A percentile compares a stretch with the other conserved stretches of the same genome.
Conservation (phyloP, 2,329 filamentous ascomycete species). For the Metarhizium sp. region DNA sequence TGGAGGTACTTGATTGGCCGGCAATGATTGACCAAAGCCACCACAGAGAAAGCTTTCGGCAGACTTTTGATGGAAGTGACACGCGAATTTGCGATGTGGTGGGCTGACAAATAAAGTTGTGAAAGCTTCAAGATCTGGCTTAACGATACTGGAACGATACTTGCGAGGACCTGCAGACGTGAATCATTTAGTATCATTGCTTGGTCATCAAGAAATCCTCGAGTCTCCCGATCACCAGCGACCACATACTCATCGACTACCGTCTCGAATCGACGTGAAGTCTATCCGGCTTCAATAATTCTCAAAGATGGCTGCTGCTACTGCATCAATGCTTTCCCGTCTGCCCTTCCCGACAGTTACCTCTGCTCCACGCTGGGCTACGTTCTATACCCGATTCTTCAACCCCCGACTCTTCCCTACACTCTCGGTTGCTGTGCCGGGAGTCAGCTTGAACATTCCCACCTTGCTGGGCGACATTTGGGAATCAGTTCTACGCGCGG, state of each 20-base stretch:
- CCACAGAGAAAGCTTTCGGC: conserved; percentile 17
- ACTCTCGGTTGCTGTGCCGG: conserved; percentile 49
- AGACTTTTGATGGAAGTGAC: conserved; percentile 16
- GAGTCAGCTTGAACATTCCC: conserved; percentile 44
- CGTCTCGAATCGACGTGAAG: not conserved
- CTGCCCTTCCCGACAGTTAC: conserved; percentile 33
- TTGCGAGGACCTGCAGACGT: not conserved
- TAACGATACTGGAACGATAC: not conserved
- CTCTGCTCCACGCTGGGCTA: conserved; percentile 32
- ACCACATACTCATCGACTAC: not conserved
- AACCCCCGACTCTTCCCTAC: conserved; percentile 41
- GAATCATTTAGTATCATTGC: not conserved
- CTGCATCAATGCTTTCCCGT: conserved; percentile 45
- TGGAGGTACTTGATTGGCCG: conserved; percentile 19
- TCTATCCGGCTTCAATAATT: not conserved
- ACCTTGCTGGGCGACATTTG: conserved; percentile 73
- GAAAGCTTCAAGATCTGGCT: not conserved
- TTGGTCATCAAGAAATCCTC: not conserved
- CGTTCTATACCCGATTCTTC: conserved; percentile 35
- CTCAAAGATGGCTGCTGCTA: conserved; percentile 6
- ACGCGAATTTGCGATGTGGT: conserved; percentile 12
- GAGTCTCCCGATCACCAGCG: not conserved
- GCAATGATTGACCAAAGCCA: conserved; percentile 7
- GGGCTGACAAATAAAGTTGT: not conserved
- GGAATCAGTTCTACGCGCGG: conserved; percentile 85